Base-by-base conservation (phyloP, 768 basidiomycete species). In the Boletus edulis region DNA sequence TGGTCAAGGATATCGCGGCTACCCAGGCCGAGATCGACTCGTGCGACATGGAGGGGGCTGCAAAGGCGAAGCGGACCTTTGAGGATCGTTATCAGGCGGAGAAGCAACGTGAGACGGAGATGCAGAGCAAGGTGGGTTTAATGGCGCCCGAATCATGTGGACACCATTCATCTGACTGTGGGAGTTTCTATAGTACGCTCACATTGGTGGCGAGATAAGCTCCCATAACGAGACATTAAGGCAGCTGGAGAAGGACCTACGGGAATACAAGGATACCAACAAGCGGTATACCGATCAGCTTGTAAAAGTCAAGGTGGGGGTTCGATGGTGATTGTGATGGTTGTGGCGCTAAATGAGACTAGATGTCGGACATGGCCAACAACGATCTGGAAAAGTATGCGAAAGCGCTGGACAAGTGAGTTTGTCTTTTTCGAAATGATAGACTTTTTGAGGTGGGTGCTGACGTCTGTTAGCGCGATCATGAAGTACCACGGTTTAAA, bases 351-450 rank as follows among this genome's bases (percentile, higher is more conserved):
- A 47, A 22, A 27, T 10, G 14, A 10, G 34, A 22, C 13, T 10
- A 98, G 95, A 92, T 97, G 74, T 93, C 94, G 32, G 95, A 98
- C 71, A 93, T 98, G 87, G 94, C 96, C 7, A 98, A 96, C 70
- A 89, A 83, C 56, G 97, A 99, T 70, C 72, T 99, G 50, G 96
- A 99, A 76, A 98, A 98, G 75, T 98, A 98, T 57, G 91, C 85
- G 5, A 98, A 98, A 67, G 97, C 97, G 3, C 74, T 99, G 46
- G 97, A 99, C 74, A 96, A 90, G 96, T 98, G 61, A 61, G 87
- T 49, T 4, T 27, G 12, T 5, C 2, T 22, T 27, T 22, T 14
- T 15, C 18, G 38, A 14, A 14, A 3, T 32, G 40, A 29, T 41
- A 24, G 37, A 12, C 18, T 53, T 35, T 35, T 45, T 35, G 18